phyloP scores from a whole-genome alignment of 805 yeast species.

The Candida cerambycidarum region DNA sequence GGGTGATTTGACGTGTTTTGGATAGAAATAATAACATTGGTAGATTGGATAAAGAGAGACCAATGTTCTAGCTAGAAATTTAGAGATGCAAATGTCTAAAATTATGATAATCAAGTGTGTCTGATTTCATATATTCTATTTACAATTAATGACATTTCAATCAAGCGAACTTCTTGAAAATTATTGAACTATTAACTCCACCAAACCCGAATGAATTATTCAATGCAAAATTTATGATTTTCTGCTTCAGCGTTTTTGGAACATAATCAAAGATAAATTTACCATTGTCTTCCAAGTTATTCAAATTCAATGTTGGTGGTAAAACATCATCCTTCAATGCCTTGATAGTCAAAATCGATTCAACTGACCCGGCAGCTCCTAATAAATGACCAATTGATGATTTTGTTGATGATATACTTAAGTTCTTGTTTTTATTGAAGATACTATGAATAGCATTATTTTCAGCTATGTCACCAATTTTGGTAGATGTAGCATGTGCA shows the following conservation, averaged over 20 bases:
- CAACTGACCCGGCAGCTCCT: conserved; percentile 97
- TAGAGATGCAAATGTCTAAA: too few relatives aligned
- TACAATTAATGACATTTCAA: background rate
- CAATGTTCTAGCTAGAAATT: too few relatives aligned
- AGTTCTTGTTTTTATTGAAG: conserved; percentile 28
- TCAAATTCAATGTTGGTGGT: conserved; percentile 84
- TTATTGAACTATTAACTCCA: conserved; percentile 82
- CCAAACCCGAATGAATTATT: conserved; percentile 97
- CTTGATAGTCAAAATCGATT: conserved; percentile 74
- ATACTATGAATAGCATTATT: conserved; percentile 65
- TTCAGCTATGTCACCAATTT: conserved; percentile 87
- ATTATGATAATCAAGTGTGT: too few relatives aligned
- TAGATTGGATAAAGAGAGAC: too few relatives aligned
- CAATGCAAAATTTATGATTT: conserved; percentile 56
- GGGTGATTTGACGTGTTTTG: too few relatives aligned
- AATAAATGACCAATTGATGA: conserved; percentile 91
- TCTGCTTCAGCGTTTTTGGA: conserved; percentile 42
- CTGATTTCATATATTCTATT: conserved; percentile 1
- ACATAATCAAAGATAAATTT: conserved; percentile 59
- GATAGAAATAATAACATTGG: too few relatives aligned
- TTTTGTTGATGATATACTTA: conserved; percentile 77
- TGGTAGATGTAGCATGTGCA: conserved; percentile 96
- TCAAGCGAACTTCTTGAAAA: conserved; percentile 11
- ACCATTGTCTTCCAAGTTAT: conserved; percentile 32
- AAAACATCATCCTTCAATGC: conserved; percentile 56